Percentiles rank a stretch among this genome's conserved stretches.
Conservation (phyloP, 768 basidiomycete species). For the Leucocoprinus sp. region DNA sequence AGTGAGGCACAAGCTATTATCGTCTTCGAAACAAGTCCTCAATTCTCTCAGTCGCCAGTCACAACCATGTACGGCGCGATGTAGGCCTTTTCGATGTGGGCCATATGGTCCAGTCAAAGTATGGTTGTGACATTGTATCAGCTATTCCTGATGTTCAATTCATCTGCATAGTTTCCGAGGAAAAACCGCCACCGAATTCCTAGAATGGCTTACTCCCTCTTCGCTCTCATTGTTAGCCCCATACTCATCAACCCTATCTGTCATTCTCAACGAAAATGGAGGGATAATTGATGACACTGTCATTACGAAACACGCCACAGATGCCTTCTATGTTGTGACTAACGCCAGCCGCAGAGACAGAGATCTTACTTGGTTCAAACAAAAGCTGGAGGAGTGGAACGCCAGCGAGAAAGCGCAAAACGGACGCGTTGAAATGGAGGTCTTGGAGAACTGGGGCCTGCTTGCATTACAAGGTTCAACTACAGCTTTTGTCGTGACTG, state of each 20-base stretch:
- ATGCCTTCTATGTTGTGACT: conserved; percentile 91
- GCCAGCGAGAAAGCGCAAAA: conserved; percentile 36
- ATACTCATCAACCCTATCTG: conserved; percentile 79
- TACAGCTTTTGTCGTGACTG: neutral
- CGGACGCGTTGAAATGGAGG: conserved; percentile 70
- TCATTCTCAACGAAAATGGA: conserved; percentile 80
- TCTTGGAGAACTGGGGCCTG: conserved; percentile 79
- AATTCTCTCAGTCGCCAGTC: conserved; percentile 63
- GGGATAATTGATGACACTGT: conserved; percentile 97
- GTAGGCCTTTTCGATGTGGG: conserved; percentile 95
- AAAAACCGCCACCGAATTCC: conserved; percentile 65
- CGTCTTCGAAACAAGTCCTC: neutral
- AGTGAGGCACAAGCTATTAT: conserved; percentile 29
- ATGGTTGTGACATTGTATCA: conserved; percentile 15
- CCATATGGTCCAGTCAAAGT: conserved; percentile 97
- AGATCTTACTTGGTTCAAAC: conserved; percentile 72
- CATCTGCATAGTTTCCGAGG: conserved; percentile 67
- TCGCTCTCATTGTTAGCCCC: conserved; percentile 59
- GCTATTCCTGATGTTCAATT: conserved; percentile 3
- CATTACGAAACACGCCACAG: conserved; percentile 73
- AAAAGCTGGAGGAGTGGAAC: conserved; percentile 76
- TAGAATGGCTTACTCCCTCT: conserved; percentile 87
- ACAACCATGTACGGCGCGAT: conserved; percentile 75
- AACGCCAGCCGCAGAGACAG: conserved; percentile 83
- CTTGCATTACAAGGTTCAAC: conserved; percentile 82